A percentile compares a stretch with the other conserved stretches of the same genome.
phyloP scores from a whole-genome alignment of 2,329 filamentous ascomycete species.

The Emmonsiellopsis sp. region DNA sequence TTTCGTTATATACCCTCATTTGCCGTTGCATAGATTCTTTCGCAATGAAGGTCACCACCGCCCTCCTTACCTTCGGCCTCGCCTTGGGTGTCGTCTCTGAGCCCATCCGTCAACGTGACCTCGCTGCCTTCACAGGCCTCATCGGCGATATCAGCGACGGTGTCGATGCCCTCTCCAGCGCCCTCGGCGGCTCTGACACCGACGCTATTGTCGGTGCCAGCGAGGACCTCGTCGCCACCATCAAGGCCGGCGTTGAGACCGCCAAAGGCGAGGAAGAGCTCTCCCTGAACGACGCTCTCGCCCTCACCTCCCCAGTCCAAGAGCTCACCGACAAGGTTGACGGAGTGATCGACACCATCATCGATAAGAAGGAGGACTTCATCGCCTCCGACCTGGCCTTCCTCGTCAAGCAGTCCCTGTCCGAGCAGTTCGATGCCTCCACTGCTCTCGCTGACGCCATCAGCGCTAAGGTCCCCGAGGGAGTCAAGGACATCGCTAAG shows the following conservation, averaged over 20 bases:
- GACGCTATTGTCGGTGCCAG: slow-evolving; percentile 14
- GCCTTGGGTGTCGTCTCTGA: slow-evolving; percentile 6
- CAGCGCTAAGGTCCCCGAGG: slow-evolving; percentile 21
- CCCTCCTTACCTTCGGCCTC: slow-evolving; percentile 10
- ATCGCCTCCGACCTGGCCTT: slow-evolving; percentile 16
- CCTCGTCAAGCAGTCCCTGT: slow-evolving; percentile 15
- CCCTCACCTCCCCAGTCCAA: slow-evolving; percentile 18
- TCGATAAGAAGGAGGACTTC: slow-evolving; percentile 19
- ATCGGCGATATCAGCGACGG: slow-evolving; percentile 9
- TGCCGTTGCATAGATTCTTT: neutral
- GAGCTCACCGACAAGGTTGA: slow-evolving; percentile 20
- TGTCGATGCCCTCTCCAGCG: slow-evolving; percentile 14
- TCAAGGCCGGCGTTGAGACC: slow-evolving; percentile 17
- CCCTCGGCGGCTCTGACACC: slow-evolving; percentile 17
- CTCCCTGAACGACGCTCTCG: slow-evolving; percentile 18
- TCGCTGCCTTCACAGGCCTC: slow-evolving; percentile 4
- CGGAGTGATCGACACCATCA: slow-evolving; percentile 15
- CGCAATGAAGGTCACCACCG: slow-evolving; percentile 11
- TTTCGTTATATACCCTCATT: neutral
- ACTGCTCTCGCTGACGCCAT: slow-evolving; percentile 19
- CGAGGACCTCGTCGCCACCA: slow-evolving; percentile 15
- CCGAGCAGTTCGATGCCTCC: slow-evolving; percentile 19
- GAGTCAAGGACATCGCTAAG: slow-evolving; percentile 15
- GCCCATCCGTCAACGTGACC: slow-evolving; percentile 6
- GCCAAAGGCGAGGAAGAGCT: slow-evolving; percentile 16